phyloP scores from a whole-genome alignment of 2,329 filamentous ascomycete genomes.

The Coniochaeta sp. region DNA sequence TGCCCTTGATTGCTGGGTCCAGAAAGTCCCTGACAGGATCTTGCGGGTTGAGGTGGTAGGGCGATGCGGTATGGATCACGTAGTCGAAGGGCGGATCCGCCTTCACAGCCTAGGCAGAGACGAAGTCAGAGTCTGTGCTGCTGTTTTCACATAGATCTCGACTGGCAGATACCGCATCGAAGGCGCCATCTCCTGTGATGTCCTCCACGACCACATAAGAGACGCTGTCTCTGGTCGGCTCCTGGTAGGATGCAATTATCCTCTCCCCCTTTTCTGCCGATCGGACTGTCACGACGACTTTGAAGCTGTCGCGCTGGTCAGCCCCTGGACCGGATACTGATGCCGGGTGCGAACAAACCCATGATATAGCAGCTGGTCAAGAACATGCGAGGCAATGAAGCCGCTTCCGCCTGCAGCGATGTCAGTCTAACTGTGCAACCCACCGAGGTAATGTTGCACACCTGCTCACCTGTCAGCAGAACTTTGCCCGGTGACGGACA shows the following conservation, averaged over 20 bases:
- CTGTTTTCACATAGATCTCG: not conserved
- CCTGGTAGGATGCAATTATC: conserved; percentile 32
- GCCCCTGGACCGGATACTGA: not conserved
- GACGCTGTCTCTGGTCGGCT: conserved; percentile 25
- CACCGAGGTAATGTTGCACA: not conserved
- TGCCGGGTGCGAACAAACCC: conserved; percentile 17
- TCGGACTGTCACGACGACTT: conserved; percentile 39
- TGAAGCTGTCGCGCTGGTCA: conserved; percentile 21
- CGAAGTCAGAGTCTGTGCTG: not conserved
- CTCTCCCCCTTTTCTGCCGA: conserved; percentile 38
- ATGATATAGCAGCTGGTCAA: conserved; percentile 36
- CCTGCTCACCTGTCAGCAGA: conserved; percentile 14
- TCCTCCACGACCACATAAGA: conserved; percentile 58
- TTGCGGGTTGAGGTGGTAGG: conserved; percentile 62
- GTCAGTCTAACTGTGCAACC: not conserved
- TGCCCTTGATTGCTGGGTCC: conserved; percentile 48
- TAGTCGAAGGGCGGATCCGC: conserved; percentile 54
- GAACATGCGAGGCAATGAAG: conserved; percentile 47
- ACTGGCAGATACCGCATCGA: conserved; percentile 42
- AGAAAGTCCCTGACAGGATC: conserved; percentile 39
- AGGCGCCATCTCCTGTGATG: conserved; percentile 62
- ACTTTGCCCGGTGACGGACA: conserved; percentile 9
- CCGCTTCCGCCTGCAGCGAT: conserved; percentile 35
- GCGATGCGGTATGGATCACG: conserved; percentile 68
- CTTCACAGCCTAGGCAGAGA: conserved; percentile 23